Conservation (phyloP, 139 green algal genomes). For the Chlorella sorokiniana region DNA sequence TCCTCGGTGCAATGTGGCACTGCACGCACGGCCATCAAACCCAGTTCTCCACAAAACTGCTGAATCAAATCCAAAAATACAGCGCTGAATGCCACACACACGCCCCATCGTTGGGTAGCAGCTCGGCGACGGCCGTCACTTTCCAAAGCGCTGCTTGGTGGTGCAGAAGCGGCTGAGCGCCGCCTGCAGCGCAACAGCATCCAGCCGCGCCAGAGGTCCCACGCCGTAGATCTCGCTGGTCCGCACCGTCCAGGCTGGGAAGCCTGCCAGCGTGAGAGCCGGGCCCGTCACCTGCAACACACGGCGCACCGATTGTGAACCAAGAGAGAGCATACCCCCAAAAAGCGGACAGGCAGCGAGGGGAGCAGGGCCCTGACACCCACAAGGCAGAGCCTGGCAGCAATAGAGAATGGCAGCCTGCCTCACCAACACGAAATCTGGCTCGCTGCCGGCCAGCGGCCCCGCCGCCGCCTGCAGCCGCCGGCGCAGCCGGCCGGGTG, state of each 20-base stretch:
- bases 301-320: neutral
- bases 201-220: slow-evolving; percentile 29
- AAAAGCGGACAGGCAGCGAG: neutral
- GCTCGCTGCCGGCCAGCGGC: slow-evolving; percentile 22
- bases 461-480: slow-evolving; percentile 23
- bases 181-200: slow-evolving; percentile 13
- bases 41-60: neutral
- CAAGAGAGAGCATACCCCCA: neutral
- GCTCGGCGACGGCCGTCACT: neutral
- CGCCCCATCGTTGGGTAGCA: neutral
- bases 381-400: neutral
- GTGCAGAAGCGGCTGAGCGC: slow-evolving; percentile 25
- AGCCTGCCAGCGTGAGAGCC: slow-evolving; percentile 44
- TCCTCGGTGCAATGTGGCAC: too few species aligned
- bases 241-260: slow-evolving; percentile 49
- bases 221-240: slow-evolving; percentile 49
- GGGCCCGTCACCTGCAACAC: slow-evolving; percentile 38
- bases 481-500: slow-evolving; percentile 12
- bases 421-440: slow-evolving; percentile 43
- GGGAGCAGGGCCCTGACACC: neutral
- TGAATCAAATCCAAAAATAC: neutral
- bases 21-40: too few species aligned
- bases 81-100: neutral
- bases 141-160: slow-evolving; percentile 44
- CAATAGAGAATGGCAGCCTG: neutral